Evolutionary conservation across 2,329 filamentous ascomycete genomes (phyloP).

Genomic region (Colletotrichum sp.): DNA sequence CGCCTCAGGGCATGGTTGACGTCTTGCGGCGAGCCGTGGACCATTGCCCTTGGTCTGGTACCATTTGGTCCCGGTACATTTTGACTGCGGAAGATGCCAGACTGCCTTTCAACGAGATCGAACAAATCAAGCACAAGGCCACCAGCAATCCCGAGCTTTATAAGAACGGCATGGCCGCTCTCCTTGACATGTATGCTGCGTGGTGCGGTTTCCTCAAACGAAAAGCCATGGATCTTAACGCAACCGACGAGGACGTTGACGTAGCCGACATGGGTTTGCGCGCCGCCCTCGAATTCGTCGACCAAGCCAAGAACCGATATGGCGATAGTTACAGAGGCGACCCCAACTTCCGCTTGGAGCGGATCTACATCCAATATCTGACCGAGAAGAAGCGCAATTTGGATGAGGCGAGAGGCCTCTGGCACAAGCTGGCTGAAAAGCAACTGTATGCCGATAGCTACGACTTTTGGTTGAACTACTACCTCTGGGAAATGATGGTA

Average conservation of each 20-base stretch:
- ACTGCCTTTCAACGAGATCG: conserved; percentile 79
- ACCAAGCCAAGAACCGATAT: conserved; percentile 77
- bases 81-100: conserved; percentile 81
- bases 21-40: conserved; percentile 82
- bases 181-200: conserved; percentile 88
- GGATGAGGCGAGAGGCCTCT: conserved; percentile 78
- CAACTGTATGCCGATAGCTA: conserved; percentile 76
- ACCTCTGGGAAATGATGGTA: conserved; percentile 85
- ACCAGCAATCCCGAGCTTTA: conserved; percentile 87
- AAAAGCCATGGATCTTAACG: conserved; percentile 75
- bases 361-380: conserved; percentile 90
- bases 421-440: conserved; percentile 71
- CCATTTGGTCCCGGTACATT: conserved; percentile 89
- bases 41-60: conserved; percentile 93
- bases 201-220: conserved; percentile 96
- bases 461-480: conserved; percentile 94
- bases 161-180: conserved; percentile 82
- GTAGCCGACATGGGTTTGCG: conserved; percentile 89
- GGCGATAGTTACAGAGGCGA: conserved; percentile 83
- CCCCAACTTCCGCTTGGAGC: conserved; percentile 85
- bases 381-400: conserved; percentile 82
- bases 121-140: conserved; percentile 89
- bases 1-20: conserved; percentile 62
- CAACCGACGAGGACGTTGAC: conserved; percentile 83
- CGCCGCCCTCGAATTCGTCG: conserved; percentile 84